Base-by-base conservation (phyloP, 306 rosid species). In the Calophaca sinica region DNA sequence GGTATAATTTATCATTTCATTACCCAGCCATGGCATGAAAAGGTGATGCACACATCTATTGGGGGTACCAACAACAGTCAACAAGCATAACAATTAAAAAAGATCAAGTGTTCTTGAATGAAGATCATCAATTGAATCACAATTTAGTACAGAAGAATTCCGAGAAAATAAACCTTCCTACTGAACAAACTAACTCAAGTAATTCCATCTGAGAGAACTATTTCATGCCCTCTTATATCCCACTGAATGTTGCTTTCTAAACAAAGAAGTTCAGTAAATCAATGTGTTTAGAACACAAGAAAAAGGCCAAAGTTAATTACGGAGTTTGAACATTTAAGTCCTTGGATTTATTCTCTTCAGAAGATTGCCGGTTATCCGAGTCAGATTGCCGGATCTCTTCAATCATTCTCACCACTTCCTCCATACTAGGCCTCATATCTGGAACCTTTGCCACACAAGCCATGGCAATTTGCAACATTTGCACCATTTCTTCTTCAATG, bases 401-500 rank as follows among this genome's bases (percentile, higher is more conserved):
- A 3, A 93, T 87, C 98, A 93, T 88, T 80, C 97, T 88, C 67
- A 89, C 98, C 3, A 91, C 93, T 78, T 93, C 96, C 53, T 85
- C 92, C 98, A 93, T 93, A 86, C 31, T 85, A 39, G 98, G 98
- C 41, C 98, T 80, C 92, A 83, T 81, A 74, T 93, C 98, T 0
- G 98, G 97, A 74, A 88, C 81, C 89, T 83, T 93, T 2, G 89
- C 89, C n/a, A 93, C 98, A 45, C 98, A 93, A 0, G 97, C 86
- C 98, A 93, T 93, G 63, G 86, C 98, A 74, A 93, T 91, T 76
- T 93, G 98, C 90, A 93, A 83, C 98, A 93, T 89, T 77, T 93
- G 98, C 77, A 93, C 97, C 98, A 93, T 91, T 79, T 93, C 98
- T 69, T 93, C 98, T 84, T 93, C 98, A 15, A 91, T 91, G 63